phyloP scores from a whole-genome alignment of 306 rosid genomes.

The Nissolia schottii region DNA sequence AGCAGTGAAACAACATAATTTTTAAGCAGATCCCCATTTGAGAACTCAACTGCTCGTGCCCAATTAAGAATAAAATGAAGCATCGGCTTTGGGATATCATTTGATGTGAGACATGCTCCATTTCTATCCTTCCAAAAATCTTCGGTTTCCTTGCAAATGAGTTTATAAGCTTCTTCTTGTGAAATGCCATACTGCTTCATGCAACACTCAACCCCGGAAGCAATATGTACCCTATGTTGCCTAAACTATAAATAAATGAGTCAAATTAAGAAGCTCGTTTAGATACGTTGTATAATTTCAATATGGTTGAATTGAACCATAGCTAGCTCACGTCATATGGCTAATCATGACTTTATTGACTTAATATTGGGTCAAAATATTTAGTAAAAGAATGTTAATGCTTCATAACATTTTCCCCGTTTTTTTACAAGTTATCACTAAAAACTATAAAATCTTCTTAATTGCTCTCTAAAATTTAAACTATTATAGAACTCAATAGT shows the following conservation, averaged over 20 bases:
- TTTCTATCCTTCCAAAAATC: constrained; percentile 36
- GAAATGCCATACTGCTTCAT: constrained; percentile 21
- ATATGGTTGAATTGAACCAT: not conserved
- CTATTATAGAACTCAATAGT: too few species aligned
- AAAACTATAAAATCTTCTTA: too few species aligned
- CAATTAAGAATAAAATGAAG: constrained; percentile 24
- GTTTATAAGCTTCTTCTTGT: not conserved
- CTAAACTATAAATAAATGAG: constrained; percentile 16
- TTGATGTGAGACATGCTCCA: constrained; percentile 9
- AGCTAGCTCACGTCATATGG: too few species aligned
- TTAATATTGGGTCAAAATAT: too few species aligned
- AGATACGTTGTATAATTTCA: not conserved
- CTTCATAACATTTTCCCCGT: too few species aligned
- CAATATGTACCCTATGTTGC: constrained; percentile 32
- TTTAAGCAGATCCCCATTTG: constrained; percentile 14
- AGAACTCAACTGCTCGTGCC: constrained; percentile 11
- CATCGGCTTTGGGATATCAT: constrained; percentile 21
- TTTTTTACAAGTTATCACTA: too few species aligned
- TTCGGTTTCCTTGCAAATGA: not conserved
- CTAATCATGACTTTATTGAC: too few species aligned
- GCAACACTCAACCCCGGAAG: constrained; percentile 37
- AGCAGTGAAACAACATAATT: not conserved
- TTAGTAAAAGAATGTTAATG: too few species aligned
- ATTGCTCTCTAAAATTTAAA: too few species aligned
- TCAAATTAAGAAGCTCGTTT: not conserved